Evolutionary conservation across 169 alveolate genomes (phyloP), one percentile per base, ranked within the genome.

Genomic region (Plasmodium adleri): DNA sequence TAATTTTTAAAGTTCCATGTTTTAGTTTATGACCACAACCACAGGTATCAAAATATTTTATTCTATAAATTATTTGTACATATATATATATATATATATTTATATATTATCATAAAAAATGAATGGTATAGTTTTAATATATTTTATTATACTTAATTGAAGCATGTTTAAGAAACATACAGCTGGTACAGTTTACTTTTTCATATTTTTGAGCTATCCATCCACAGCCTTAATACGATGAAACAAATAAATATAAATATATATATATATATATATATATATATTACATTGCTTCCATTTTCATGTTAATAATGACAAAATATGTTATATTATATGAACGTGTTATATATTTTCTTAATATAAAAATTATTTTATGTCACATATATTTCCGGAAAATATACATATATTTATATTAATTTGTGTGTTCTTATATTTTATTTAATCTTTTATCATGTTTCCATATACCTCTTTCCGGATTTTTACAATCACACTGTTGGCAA

Each of bases 21-120:
- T 80, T 68, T 62, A 80, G 17, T 28, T 80, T 24, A 80, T 80
- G 39, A 26, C 80, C 83, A 49, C 90, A 80, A 50, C 90, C 90
- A 39, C 60, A 43, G 56, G 70, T 68, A 45, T 80, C 90, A 60
- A 68, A 68, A 80, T 80, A 80, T 52, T 80, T 80, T 52, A 80
- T 50, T 56, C 90, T 80, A 72, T 32, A 7, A 28, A 67, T 22
- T 39, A 39, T 39, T 39, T 54, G 43, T 5, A 54, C 15, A 83
- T 60, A 54, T 47, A 52, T 13, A 24, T 24, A n/a, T 8, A 67
- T 67, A n/a, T 32, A 26, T 32, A 32, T 26, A 22, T 68, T 7
- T 15, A 45, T 8, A 20, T 22, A 24, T 50, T 7, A 17, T 12
- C 13, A 15, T 9, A 56, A 56, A 8, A 56, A 17, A 56, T 56